Base-by-base conservation (phyloP, 768 basidiomycete genomes). In the Lentinula guzmanii region DNA sequence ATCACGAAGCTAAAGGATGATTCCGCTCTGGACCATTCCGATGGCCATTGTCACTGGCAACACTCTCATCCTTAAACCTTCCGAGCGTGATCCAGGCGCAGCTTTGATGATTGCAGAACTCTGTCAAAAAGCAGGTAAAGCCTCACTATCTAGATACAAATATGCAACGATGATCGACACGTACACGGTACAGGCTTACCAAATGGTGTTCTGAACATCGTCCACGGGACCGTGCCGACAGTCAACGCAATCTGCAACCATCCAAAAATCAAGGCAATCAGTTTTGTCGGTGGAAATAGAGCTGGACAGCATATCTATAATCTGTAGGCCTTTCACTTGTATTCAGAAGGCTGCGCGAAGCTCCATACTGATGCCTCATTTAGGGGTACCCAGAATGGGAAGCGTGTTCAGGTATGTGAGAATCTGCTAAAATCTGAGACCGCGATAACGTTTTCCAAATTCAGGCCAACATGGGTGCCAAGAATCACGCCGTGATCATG, bases 91-190 rank as follows among this genome's bases (percentile, higher is more conserved):
- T 70, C 96, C 96, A 11, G 96, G 96, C 50, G 96, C 96, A 15
- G 89, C 94, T 5, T 94, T 97, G 89, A 95, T 99, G 61, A 93
- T 99, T 62, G 94, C 95, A 35, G 96, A 99, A 75, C 82, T 98
- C 3, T 94, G 92, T 70, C 86, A 92, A 73, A 86, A 85, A 58
- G 94, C 95, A 61, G 92, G 85, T 85, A 58, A 65, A 72, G n/a
- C 16, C 28, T 28, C 2, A 4, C 2, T 37, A 13, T 28, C 21
- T 31, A 34, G n/a, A 8, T 39, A 3, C 9, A 18, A 11, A 56
- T 33, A 9, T n/a, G n/a, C 16, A 18, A 41, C 28, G 41, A 8
- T 16, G 0, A 48, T 41, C 34, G 3, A 43, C 28, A 33, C 5
- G 8, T 63, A 11, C 39, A 5, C 34, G 37, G 46, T 28, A 21